Conservation (phyloP, 2,329 filamentous ascomycete species). For the Colletotrichum sp. region DNA sequence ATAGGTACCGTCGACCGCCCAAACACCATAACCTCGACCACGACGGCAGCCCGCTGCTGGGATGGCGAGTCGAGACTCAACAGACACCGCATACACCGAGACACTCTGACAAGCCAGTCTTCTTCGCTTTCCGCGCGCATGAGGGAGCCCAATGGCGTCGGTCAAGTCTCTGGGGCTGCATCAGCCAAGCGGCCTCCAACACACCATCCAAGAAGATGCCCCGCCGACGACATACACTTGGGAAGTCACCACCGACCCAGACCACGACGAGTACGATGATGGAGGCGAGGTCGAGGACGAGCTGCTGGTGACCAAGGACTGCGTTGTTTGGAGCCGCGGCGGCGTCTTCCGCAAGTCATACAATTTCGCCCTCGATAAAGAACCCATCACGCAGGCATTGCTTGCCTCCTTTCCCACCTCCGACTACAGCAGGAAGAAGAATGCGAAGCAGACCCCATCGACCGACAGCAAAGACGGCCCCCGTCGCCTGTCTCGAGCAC, state of each 20-base stretch:
- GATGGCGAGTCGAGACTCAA: neutral
- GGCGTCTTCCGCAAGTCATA: slow-evolving; percentile 85
- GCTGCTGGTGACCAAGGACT: slow-evolving; percentile 74
- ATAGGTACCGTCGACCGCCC: neutral
- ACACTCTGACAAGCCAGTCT: neutral
- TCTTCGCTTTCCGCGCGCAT: neutral
- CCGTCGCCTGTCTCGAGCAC: slow-evolving; percentile 61
- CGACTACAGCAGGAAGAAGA: slow-evolving; percentile 36
- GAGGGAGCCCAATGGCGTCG: slow-evolving; percentile 72
- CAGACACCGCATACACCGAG: neutral
- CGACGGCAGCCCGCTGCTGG: neutral
- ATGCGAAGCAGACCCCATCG: slow-evolving; percentile 3
- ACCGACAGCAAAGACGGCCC: slow-evolving; percentile 10
- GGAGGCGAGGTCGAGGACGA: slow-evolving; percentile 71
- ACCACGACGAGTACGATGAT: slow-evolving; percentile 34
- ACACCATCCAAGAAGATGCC: slow-evolving; percentile 82
- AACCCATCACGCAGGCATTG: slow-evolving; percentile 84
- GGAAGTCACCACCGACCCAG: slow-evolving; percentile 61
- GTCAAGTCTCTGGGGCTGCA: slow-evolving; percentile 92
- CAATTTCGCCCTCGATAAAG: slow-evolving; percentile 85
- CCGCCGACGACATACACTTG: slow-evolving; percentile 74
- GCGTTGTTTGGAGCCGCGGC: slow-evolving; percentile 89
- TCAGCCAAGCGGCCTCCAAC: slow-evolving; percentile 81
- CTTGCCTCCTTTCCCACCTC: slow-evolving; percentile 79
- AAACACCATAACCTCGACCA: neutral